Percentiles rank a stretch among this genome's conserved stretches.
These are phyloP conservation scores for Pythium coloratum DNA, from an alignment of 352 stramenopile genomes.

Conservation along the genomic window DNA sequence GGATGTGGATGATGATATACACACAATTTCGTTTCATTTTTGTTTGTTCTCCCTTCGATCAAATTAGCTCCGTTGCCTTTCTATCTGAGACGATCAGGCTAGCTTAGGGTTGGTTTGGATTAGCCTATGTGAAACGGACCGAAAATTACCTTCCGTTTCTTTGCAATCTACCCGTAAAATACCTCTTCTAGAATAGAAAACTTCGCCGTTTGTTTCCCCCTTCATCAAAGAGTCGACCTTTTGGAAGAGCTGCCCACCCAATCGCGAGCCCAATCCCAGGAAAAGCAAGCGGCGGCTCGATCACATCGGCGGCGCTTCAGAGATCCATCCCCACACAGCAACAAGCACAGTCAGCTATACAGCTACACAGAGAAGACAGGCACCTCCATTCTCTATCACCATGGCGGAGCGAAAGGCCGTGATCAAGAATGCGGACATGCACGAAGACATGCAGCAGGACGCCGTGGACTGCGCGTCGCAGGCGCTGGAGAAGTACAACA, in stretches of 20 bases:
- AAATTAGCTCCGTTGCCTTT: neutral
- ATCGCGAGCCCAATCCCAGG: neutral
- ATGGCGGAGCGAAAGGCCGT: slow-evolving; percentile 97
- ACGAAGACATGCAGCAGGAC: slow-evolving; percentile 99
- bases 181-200: slow-evolving; percentile 15
- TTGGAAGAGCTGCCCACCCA: no score
- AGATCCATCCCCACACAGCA: neutral
- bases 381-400: slow-evolving; percentile 4
- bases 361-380: neutral
- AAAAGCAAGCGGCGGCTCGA: neutral
- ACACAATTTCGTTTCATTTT: neutral
- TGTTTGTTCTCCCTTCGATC: neutral
- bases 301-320: neutral
- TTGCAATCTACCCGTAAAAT: slow-evolving; percentile 5
- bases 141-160: neutral
- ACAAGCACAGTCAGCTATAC: neutral
- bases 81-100: neutral
- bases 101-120: neutral
- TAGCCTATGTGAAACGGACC: neutral
- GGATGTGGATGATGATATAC: slow-evolving; percentile 6
- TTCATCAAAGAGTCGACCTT: slow-evolving; percentile 4
- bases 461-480: slow-evolving; percentile 98
- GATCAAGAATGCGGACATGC: slow-evolving; percentile 99
- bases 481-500: slow-evolving; percentile 99
- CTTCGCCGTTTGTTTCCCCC: neutral